Base-by-base conservation (phyloP, 2,329 filamentous ascomycete species). In the Penicillium sp. region DNA sequence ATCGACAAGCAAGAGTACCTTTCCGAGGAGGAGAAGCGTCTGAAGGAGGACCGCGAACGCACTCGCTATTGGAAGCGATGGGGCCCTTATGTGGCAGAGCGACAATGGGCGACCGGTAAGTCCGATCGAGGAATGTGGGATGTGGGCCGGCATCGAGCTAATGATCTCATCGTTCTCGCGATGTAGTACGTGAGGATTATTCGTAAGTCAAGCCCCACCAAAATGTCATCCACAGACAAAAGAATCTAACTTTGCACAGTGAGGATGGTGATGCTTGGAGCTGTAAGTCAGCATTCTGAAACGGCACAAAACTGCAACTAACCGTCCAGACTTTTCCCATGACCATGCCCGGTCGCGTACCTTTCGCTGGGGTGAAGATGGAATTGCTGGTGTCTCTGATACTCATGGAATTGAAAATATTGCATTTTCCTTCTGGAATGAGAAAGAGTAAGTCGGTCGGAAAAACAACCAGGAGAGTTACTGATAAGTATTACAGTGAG, bases 41-140 rank as follows among this genome's bases (percentile, higher is more conserved):
- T 98, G 66, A 89, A 89, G 71, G 87, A 96, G 71, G 93, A 98
- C 76, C 86, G 87, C 58, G 86, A 93, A 63, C 88, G 88, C 62
- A 84, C 79, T 64, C 93, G 91, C 75, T 98, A 98, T 81, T 98
- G 93, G 93, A 98, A 98, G 85, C 91, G 89, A 86, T 97, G 93
- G 92, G 93, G 93, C 54, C 89, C 93, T 24, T 98, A 97, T 71
- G 88, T 96, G 67, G 87, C 93, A 54, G 93, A 98, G 80, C 84
- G 93, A 71, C 93, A 97, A 80, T 97, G 93, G 93, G 92, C 93
- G 56, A 96, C 92, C 65, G 92, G 90, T 90, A 79, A 72, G 84
- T 70, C 50, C 21, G 26, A 24, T 42, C 35, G 48, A 35, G 31
- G 22, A 19, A 33, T 13, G n/a, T 39, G 19, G 14, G 19, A 14